These are phyloP conservation scores for Botrytis hyacinthi DNA, from an alignment of 2,329 filamentous ascomycete genomes.

Conservation along the genomic window DNA sequence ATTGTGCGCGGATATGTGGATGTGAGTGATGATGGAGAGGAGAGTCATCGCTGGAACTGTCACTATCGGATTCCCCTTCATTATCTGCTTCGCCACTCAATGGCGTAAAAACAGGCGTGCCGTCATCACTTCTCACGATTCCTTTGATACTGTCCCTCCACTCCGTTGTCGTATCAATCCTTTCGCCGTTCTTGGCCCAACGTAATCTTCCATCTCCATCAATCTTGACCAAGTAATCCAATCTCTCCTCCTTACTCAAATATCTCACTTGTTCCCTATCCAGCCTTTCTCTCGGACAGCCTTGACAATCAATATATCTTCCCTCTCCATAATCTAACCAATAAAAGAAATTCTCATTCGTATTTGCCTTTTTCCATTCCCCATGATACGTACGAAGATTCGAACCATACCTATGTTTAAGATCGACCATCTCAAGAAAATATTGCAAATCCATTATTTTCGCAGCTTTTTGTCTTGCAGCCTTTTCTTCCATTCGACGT, in stretches of 20 bases:
- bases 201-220: constrained; percentile 73
- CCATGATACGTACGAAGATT: constrained; percentile 80
- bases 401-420: constrained; percentile 67
- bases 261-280: constrained; percentile 82
- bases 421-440: constrained; percentile 79
- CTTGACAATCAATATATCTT: constrained; percentile 63
- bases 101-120: constrained; percentile 52
- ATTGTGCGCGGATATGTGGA: constrained; percentile 23
- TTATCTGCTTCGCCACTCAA: constrained; percentile 32
- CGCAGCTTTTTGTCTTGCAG: constrained; percentile 61
- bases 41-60: not conserved
- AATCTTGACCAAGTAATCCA: constrained; percentile 76
- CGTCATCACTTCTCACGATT: constrained; percentile 61
- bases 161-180: constrained; percentile 71
- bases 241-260: constrained; percentile 75
- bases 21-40: not conserved
- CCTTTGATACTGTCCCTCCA: constrained; percentile 80
- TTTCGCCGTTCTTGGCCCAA: constrained; percentile 79
- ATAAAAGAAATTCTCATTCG: constrained; percentile 87
- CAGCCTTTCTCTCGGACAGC: constrained; percentile 70
- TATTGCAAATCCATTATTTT: constrained; percentile 84
- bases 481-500: constrained; percentile 50
- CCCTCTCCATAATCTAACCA: constrained; percentile 87
- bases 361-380: constrained; percentile 75
- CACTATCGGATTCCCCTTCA: not conserved